Evolutionary conservation across 306 rosid species (phyloP), one percentile per base, ranked within the genome.

Genomic region (Prunus fruticosa): DNA sequence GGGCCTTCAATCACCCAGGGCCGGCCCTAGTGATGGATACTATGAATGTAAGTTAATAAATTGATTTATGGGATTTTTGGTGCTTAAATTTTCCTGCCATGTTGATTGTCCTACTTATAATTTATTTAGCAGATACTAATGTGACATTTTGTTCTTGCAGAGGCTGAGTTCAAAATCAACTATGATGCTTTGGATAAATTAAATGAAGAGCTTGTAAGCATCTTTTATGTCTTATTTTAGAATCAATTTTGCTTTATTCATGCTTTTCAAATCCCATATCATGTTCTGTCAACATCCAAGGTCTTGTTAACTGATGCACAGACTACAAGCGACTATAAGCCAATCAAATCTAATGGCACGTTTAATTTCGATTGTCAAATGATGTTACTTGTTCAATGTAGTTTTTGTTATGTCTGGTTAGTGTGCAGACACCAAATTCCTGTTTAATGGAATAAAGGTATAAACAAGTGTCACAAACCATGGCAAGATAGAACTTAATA

Each of bases 81-180:
- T 52, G 38, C 28, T 60, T 50, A 14, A 45, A 8, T 47, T 20
- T 43, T 27, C 64, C 14, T 20, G 34, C 28, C 12, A 25, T 32
- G 14, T 13, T 58, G 27, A 12, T 9, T 53, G 14, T n/a, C 32
- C 47, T 34, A 58, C 67, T 15, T 14, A 58, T 13, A 14, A 1
- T 11, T 34, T 38, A 14, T 27, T 15, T n/a, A 16, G 14, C 20
- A 25, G 16, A 57, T 20, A 58, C 4, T 68, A 28, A 57, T 45
- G 10, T 60, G 65, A 53, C 64, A 23, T 63, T 71, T 78, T 14
- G 22, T 57, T 1, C 25, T 53, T 15, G 76, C 67, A 72, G 76
- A 72, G 41, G 23, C 66, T 7, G 25, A 72, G 67, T 72, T 72
- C 76, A 41, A 72, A 72, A 56, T 72, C 41, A 25, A 72, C 67